phyloP scores from a whole-genome alignment of 768 basidiomycete genomes.

The Hygrocybe coccinea region DNA sequence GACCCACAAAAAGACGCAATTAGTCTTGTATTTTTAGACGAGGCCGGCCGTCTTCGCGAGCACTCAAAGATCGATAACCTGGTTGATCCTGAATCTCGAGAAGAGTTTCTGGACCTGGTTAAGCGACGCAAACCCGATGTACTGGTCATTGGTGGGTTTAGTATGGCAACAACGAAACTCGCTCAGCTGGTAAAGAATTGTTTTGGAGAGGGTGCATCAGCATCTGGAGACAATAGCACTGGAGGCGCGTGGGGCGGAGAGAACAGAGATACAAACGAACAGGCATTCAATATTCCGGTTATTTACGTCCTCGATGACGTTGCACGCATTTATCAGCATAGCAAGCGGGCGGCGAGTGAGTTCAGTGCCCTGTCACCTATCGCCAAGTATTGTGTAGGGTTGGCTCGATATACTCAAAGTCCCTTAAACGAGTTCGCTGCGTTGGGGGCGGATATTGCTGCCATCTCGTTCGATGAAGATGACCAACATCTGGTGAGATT shows the following conservation, averaged over 20 bases:
- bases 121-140: constrained; percentile 81
- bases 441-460: constrained; percentile 75
- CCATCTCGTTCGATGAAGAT: constrained; percentile 80
- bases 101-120: constrained; percentile 79
- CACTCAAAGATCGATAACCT: constrained; percentile 87
- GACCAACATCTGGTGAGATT: constrained; percentile 74
- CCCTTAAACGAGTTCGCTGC: constrained; percentile 94
- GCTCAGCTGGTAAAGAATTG: constrained; percentile 59
- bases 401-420: constrained; percentile 90
- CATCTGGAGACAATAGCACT: constrained; percentile 23
- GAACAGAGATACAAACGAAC: constrained; percentile 31
- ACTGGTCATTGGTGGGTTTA: constrained; percentile 85
- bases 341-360: constrained; percentile 77
- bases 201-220: constrained; percentile 28
- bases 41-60: constrained; percentile 86
- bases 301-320: constrained; percentile 87
- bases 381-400: constrained; percentile 87
- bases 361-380: constrained; percentile 71
- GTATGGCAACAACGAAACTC: constrained; percentile 71
- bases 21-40: constrained; percentile 78
- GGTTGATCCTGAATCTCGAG: constrained; percentile 57
- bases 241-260: constrained; percentile 22
- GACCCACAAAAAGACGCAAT: constrained; percentile 90
- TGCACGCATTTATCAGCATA: constrained; percentile 90
- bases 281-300: constrained; percentile 59